phyloP scores from a whole-genome alignment of 2,329 filamentous ascomycete species.

The Xylaria sp. region DNA sequence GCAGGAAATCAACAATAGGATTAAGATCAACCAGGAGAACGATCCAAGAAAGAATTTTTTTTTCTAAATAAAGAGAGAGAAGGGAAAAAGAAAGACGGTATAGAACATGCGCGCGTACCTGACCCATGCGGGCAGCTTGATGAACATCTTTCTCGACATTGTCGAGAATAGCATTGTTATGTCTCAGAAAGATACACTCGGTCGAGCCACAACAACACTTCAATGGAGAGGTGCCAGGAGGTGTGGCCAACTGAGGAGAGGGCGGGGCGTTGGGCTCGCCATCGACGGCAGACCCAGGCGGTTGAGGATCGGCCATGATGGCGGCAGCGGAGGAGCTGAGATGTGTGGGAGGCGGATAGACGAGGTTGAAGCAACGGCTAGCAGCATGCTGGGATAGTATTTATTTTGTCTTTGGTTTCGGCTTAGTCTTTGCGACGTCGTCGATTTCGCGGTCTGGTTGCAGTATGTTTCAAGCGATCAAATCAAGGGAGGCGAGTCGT shows the following conservation, averaged over 20 bases:
- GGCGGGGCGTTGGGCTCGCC: conserved; percentile 22
- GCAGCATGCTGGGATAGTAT: conserved; percentile 27
- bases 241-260: conserved; percentile 31
- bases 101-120: conserved; percentile 72
- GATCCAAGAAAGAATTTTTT: neutral
- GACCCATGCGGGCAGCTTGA: conserved; percentile 86
- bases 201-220: conserved; percentile 86
- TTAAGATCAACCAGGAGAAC: neutral
- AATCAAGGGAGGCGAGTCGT: conserved; percentile 1
- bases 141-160: conserved; percentile 88
- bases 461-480: conserved; percentile 15
- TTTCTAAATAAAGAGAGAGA: neutral
- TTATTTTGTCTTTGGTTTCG: neutral
- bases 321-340: conserved; percentile 20
- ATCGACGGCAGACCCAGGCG: conserved; percentile 17
- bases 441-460: neutral
- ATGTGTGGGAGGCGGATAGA: conserved; percentile 17
- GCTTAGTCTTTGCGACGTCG: too few species aligned
- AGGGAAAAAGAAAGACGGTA: neutral
- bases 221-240: conserved; percentile 53
- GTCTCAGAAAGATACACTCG: conserved; percentile 82
- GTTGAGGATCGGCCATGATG: conserved; percentile 34
- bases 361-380: conserved; percentile 21
- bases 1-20: neutral
- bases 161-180: conserved; percentile 82